phyloP scores from a whole-genome alignment of 768 basidiomycete genomes.

The Sarcodon aspratus region DNA sequence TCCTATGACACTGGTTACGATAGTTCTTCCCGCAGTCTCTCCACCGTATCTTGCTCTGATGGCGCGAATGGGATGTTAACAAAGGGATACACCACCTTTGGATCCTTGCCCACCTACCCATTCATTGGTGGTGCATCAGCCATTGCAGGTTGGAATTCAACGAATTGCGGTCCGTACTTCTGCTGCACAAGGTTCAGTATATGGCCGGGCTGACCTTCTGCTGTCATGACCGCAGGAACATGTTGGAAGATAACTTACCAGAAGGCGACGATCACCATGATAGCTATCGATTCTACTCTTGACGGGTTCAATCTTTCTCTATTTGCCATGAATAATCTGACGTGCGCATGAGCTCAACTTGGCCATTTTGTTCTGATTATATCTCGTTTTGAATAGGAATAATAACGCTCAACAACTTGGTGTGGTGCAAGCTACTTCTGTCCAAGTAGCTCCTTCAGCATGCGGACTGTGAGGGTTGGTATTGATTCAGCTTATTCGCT shows the following conservation, averaged over 20 bases:
- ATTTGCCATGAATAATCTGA: slow-evolving; percentile 23
- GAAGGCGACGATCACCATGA: slow-evolving; percentile 16
- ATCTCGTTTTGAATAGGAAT: not conserved
- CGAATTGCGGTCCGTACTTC: slow-evolving; percentile 20
- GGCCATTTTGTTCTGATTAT: not conserved
- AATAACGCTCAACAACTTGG: not conserved
- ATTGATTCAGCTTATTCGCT: not conserved
- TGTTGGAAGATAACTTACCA: slow-evolving; percentile 21
- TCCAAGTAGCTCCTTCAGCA: not conserved
- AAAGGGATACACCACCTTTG: slow-evolving; percentile 22
- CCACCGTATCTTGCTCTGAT: slow-evolving; percentile 24
- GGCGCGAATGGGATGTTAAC: slow-evolving; percentile 24
- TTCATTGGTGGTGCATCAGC: slow-evolving; percentile 23
- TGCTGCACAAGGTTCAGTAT: slow-evolving; percentile 17
- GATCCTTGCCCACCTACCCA: slow-evolving; percentile 26
- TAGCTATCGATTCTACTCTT: slow-evolving; percentile 19
- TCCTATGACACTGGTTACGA: slow-evolving; percentile 28
- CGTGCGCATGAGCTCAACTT: slow-evolving; percentile 25
- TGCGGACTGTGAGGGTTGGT: not conserved
- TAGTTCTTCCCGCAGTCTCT: slow-evolving; percentile 14
- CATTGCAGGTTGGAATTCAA: slow-evolving; percentile 17
- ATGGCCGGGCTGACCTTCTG: slow-evolving; percentile 17
- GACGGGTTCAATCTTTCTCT: slow-evolving; percentile 24
- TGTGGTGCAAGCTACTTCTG: not conserved
- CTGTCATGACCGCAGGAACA: slow-evolving; percentile 19